Evolutionary conservation across 2,329 filamentous ascomycete genomes (phyloP).

Genomic region (Xylaria sp.): DNA sequence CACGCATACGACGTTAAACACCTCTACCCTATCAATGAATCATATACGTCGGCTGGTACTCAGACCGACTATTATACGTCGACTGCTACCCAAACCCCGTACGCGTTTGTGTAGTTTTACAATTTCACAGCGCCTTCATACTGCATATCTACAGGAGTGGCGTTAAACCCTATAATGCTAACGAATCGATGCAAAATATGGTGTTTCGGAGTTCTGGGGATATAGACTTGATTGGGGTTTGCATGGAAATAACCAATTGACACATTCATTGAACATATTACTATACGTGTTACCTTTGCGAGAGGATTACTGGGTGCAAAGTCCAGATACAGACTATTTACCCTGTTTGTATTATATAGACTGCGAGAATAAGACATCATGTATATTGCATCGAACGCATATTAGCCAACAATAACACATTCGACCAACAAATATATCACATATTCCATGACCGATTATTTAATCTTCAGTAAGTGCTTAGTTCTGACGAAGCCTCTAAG

Average conservation of each 20-base stretch:
- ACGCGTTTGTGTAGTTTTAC: neutral
- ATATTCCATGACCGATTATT: too few relatives aligned
- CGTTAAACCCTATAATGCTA: neutral
- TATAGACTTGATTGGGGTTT: neutral
- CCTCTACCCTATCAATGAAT: neutral
- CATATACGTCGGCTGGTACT: too few relatives aligned
- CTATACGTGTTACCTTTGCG: neutral
- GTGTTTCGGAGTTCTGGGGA: neutral
- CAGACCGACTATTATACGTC: too few relatives aligned
- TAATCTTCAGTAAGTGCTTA: neutral
- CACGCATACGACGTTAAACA: neutral
- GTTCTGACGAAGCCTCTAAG: neutral
- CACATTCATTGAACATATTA: neutral
- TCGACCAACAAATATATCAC: too few relatives aligned
- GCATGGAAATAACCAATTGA: neutral
- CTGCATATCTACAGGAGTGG: neutral
- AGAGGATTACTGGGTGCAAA: too few relatives aligned
- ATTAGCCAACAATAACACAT: too few relatives aligned
- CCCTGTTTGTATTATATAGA: neutral
- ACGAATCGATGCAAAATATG: neutral
- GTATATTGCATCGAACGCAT: neutral
- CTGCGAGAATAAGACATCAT: neutral
- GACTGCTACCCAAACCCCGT: neutral
- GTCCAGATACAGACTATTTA: neutral
- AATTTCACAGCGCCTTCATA: neutral